Conservation (phyloP, 495 filamentous ascomycete species). For the Hypoxylon rickii region DNA sequence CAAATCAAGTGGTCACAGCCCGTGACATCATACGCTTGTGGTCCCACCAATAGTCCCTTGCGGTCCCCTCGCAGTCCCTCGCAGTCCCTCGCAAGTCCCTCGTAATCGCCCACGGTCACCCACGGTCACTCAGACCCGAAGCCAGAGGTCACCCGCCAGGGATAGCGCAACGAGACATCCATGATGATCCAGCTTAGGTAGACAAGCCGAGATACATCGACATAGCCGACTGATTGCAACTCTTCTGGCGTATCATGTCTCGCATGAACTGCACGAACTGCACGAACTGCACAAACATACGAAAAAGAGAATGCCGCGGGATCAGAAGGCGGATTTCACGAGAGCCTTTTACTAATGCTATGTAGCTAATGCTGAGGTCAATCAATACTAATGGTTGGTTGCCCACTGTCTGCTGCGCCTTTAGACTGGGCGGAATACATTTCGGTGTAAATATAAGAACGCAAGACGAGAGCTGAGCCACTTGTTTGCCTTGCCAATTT, state of each 20-base stretch:
- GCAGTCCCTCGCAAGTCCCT: too few species aligned
- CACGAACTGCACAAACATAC: too few species aligned
- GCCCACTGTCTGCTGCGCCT: conserved; percentile 15
- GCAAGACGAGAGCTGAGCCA: neutral
- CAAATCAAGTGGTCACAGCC: conserved; percentile 24
- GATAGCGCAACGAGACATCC: neutral
- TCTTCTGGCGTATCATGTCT: conserved; percentile 30
- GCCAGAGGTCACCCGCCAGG: neutral
- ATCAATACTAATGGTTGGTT: neutral
- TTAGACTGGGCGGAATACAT: conserved; percentile 21
- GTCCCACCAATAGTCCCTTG: conserved; percentile 29
- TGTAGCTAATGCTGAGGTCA: conserved; percentile 28
- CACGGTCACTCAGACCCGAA: too few species aligned
- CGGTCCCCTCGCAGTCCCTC: too few species aligned
- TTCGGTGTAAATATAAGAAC: conserved; percentile 24
- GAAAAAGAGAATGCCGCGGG: conserved; percentile 17
- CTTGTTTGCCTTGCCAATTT: conserved; percentile 2
- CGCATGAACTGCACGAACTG: conserved; percentile 23
- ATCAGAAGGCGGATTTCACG: conserved; percentile 16
- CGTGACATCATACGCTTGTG: conserved; percentile 34
- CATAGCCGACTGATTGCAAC: conserved; percentile 14
- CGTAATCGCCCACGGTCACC: too few species aligned
- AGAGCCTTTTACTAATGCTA: conserved; percentile 23
- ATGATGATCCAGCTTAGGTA: neutral
- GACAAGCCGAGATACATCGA: neutral